Base-by-base conservation (phyloP, 495 filamentous ascomycete genomes). In the Evansstolkia leycettana region DNA sequence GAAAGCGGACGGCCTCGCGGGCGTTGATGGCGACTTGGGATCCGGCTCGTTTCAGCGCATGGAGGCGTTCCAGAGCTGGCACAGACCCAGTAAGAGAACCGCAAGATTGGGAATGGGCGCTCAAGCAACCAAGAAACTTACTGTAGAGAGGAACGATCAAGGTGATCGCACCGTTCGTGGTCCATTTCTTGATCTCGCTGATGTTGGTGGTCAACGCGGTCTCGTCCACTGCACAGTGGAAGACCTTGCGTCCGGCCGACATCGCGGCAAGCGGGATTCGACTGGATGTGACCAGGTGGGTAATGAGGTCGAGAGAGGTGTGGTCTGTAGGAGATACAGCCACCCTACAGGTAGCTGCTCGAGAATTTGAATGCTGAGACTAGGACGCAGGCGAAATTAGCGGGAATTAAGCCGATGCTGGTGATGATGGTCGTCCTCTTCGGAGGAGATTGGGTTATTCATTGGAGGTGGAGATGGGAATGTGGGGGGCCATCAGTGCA, bases 201-300 rank as follows among this genome's bases (percentile, higher is more conserved):
- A 82, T 78, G 33, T 77, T 77, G 39, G 74, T 76, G 17, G 77
- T 72, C 44, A 83, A 51, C 20, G 76, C 80, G 34, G 75, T 78
- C 47, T 82, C 80, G 55, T 84, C 80, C 52, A 80, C 71, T 48
- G 81, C 75, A 63, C 80, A 83, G 60, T 80, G 76, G 56, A 78
- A 78, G 52, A 76, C 60, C 60, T 78, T 80, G 49, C 73, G 65
- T 29, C 59, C 57, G 17, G 73, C 48, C 50, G 61, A 57, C 64
- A 67, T 67, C 44, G 34, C 45, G 43, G 11, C 3, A 36, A 36
- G 32, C 7, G 30, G 7, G 30, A 5, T 5, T 17, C n/a, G n/a
- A n/a, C n/a, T n/a, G n/a, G n/a, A n/a, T n/a, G n/a, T n/a, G n/a
- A n/a, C n/a, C n/a, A n/a, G n/a, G n/a, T n/a, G n/a, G n/a, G n/a